Base-by-base conservation (phyloP, 306 rosid species). In the Pachyrhizus erosus region DNA sequence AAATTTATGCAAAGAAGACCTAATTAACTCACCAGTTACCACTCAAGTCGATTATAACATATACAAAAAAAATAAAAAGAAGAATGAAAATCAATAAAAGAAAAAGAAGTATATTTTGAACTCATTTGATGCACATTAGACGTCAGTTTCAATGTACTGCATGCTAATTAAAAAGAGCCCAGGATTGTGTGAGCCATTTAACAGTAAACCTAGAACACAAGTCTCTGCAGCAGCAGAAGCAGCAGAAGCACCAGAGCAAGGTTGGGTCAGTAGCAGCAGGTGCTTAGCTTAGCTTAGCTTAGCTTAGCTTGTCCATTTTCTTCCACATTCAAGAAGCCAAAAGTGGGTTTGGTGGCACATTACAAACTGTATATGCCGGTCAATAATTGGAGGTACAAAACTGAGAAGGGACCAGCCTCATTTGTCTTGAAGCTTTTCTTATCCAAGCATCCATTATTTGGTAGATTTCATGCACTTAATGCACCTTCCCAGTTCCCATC, bases 401-500 rank as follows among this genome's bases (percentile, higher is more conserved):
- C 70, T 54, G 55, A 5, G 14, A 55, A 70, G 79, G 80, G 76
- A 80, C 82, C 82, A 80, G 72, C 42, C 49, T 57, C 12, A 11
- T 39, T 65, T 70, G 49, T 62, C 62, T 62, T 13, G 7, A 3
- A 77, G 15, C 40, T 51, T 7, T 51, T 78, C 52, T 7, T 42
- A 42, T 39, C 9, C 8, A 66, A 18, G 66, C 24, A 27, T 21
- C 76, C 42, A 49, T 58, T 26, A 37, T 65, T 75, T 78, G 3
- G 37, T 79, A 45, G 74, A 82, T 85, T 81, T 76, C 49, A 77
- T 79, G 84, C 78, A 57, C 54, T 79, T 57, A 77, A 68, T 70
- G 84, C 73, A 61, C 20, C 70, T 70, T 69, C 11, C 48, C 70
- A 66, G 61, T 70, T 69, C 11, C 48, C 70, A 66, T n/a, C 54